phyloP scores from a whole-genome alignment of 106 monocot species.

The Narthecium ossifragum region DNA sequence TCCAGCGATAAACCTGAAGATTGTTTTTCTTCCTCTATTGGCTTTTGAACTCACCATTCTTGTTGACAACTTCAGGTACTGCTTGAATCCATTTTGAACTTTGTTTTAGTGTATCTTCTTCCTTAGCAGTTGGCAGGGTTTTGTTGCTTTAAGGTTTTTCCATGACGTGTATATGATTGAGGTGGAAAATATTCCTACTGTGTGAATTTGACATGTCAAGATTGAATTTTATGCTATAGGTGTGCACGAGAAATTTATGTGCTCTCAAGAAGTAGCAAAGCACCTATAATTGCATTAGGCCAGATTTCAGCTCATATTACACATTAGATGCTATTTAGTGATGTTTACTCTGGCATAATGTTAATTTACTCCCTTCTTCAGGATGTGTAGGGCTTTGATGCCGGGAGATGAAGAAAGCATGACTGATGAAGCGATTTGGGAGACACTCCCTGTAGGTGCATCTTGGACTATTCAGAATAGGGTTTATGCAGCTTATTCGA shows the following conservation, averaged over 20 bases:
- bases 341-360: slow-evolving; percentile 6
- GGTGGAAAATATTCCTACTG: no score
- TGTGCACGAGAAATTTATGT: no score
- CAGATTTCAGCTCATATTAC: no score
- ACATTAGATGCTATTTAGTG: no score
- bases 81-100: neutral
- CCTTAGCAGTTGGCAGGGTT: neutral
- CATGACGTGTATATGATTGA: no score
- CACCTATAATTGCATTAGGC: no score
- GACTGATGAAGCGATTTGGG: slow-evolving; percentile 98
- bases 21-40: slow-evolving; percentile 88
- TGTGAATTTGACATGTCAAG: no score
- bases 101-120: neutral
- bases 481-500: no score
- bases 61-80: slow-evolving; percentile 94
- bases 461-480: no score
- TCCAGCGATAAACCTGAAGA: slow-evolving; percentile 69
- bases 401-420: slow-evolving; percentile 98
- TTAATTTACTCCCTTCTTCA: slow-evolving; percentile 18
- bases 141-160: no score
- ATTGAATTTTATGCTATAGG: no score
- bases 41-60: slow-evolving; percentile 86
- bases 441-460: slow-evolving; percentile 92
- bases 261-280: no score
- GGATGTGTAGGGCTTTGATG: slow-evolving; percentile 94